A percentile compares a stretch with the other conserved stretches of the same genome.
phyloP scores from a whole-genome alignment of 257 asterid genomes.

The Solanum paucissectum region DNA sequence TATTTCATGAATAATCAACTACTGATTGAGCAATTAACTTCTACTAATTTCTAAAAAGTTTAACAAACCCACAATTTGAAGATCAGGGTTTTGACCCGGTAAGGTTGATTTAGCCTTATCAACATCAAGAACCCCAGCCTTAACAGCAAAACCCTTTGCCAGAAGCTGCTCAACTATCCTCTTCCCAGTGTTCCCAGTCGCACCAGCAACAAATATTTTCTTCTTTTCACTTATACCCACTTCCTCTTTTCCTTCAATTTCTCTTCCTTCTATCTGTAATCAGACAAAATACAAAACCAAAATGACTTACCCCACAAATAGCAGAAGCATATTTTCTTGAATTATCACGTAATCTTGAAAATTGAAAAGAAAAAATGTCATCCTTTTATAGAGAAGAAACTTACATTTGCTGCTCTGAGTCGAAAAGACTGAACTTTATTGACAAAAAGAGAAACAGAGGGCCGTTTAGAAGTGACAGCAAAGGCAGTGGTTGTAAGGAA shows the following conservation, averaged over 20 bases:
- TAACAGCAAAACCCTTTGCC: slow-evolving; percentile 83
- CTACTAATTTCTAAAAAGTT: neutral
- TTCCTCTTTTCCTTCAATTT: slow-evolving; percentile 35
- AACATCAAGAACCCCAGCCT: slow-evolving; percentile 80
- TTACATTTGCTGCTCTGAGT: slow-evolving; percentile 41
- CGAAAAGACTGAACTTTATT: slow-evolving; percentile 15
- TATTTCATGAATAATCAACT: neutral
- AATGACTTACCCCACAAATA: neutral
- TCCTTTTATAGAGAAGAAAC: neutral
- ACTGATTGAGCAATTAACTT: neutral
- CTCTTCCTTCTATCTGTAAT: slow-evolving; percentile 54
- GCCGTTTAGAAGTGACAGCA: slow-evolving; percentile 10
- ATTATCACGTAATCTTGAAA: neutral
- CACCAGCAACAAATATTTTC: slow-evolving; percentile 89
- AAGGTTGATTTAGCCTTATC: slow-evolving; percentile 69
- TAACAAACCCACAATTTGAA: slow-evolving; percentile 55
- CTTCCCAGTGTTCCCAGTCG: slow-evolving; percentile 88
- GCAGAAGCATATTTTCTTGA: neutral
- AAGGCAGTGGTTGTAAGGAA: slow-evolving; percentile 22
- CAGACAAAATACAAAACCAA: neutral
- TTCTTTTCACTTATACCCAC: slow-evolving; percentile 29
- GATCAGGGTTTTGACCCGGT: slow-evolving; percentile 50
- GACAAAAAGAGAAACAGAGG: slow-evolving; percentile 8
- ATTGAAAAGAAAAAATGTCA: neutral
- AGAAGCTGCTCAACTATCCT: slow-evolving; percentile 88